Conservation (phyloP, 2,329 filamentous ascomycete genomes). For the Colletotrichum sp. region DNA sequence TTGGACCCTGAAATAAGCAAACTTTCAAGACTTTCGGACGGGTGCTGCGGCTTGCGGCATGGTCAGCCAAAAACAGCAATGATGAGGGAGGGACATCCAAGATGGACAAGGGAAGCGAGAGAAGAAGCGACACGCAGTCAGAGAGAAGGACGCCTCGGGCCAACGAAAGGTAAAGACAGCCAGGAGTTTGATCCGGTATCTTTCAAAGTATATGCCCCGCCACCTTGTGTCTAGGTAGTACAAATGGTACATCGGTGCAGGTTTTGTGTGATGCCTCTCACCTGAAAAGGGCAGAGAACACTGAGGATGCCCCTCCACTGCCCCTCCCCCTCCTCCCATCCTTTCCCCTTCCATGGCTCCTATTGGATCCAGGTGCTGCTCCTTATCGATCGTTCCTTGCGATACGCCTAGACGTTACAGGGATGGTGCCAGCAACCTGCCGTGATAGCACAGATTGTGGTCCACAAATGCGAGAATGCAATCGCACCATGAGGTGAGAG, state of each 20-base stretch:
- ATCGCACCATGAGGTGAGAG: slow-evolving; percentile 4
- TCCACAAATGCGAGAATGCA: slow-evolving; percentile 13
- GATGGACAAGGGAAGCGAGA: neutral
- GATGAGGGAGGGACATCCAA: neutral
- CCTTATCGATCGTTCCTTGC: slow-evolving; percentile 4
- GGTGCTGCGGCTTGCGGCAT: slow-evolving; percentile 1
- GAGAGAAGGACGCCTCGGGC: neutral
- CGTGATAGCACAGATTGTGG: neutral
- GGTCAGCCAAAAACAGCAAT: neutral
- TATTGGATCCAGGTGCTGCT: neutral
- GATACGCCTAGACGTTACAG: neutral
- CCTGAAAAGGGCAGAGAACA: neutral
- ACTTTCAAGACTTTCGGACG: neutral
- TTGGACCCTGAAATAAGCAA: slow-evolving; percentile 18
- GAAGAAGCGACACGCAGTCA: neutral
- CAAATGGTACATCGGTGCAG: neutral
- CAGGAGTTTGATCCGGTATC: neutral
- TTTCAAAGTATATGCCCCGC: neutral
- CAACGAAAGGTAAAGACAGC: neutral
- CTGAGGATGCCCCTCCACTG: neutral
- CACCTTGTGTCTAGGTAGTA: neutral
- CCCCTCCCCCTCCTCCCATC: neutral
- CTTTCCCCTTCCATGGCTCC: neutral
- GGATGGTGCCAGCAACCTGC: neutral
- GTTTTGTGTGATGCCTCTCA: neutral